Conservation (phyloP, 345 rosid species). For the Triadica sebifera region DNA sequence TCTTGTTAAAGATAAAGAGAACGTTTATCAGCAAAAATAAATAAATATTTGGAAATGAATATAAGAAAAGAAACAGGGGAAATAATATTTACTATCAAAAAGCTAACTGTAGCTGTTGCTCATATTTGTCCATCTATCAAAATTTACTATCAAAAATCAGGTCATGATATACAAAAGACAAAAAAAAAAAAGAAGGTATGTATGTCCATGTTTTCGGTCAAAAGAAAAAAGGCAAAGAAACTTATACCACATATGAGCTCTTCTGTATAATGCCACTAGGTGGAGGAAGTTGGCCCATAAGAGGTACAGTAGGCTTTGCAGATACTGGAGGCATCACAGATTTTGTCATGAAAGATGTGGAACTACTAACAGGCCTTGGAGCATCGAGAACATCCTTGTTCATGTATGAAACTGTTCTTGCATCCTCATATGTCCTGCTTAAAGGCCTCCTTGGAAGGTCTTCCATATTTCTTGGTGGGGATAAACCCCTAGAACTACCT, state of each 20-base stretch:
- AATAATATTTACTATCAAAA: background rate
- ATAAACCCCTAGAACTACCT: slow-evolving; percentile 56
- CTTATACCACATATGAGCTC: slow-evolving; percentile 52
- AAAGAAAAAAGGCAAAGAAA: slow-evolving; percentile 17
- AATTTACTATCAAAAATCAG: background rate
- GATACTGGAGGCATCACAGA: slow-evolving; percentile 50
- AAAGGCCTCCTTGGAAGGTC: slow-evolving; percentile 49
- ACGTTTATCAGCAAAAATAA: background rate
- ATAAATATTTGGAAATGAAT: background rate
- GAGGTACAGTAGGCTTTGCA: slow-evolving; percentile 49
- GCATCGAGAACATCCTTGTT: slow-evolving; percentile 54
- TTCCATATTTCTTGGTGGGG: slow-evolving; percentile 54
- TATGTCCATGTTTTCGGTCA: background rate
- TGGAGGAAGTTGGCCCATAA: slow-evolving; percentile 50
- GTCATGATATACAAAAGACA: background rate
- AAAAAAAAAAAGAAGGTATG: background rate
- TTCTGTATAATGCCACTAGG: slow-evolving; percentile 44
- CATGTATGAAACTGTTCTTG: slow-evolving; percentile 54
- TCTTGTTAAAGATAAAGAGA: background rate
- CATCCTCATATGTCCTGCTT: slow-evolving; percentile 52
- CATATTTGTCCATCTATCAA: no score
- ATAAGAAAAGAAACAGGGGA: background rate
- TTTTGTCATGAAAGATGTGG: slow-evolving; percentile 49
- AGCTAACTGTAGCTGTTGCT: background rate
- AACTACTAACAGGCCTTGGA: slow-evolving; percentile 45